These are phyloP conservation scores for Paecilomyces sp. DNA, from an alignment of 2,329 filamentous ascomycete species.

Conservation along the genomic window DNA sequence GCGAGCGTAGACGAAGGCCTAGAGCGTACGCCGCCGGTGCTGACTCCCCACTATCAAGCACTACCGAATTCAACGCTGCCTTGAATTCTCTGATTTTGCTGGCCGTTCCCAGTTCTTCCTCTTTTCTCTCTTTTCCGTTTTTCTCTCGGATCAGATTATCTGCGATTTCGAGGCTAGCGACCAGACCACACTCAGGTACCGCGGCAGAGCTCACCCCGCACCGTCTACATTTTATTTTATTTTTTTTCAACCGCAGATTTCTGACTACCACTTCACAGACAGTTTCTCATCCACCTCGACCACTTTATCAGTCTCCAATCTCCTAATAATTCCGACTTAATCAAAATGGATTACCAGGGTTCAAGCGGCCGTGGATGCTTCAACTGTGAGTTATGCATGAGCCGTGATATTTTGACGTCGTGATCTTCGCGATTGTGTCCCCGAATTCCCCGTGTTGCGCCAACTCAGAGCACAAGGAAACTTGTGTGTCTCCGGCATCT, in stretches of 20 bases:
- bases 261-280: neutral
- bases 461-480: neutral
- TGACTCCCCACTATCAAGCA: neutral
- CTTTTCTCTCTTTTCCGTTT: constrained; percentile 1
- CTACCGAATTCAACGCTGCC: neutral
- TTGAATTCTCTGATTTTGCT: neutral
- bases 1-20: neutral
- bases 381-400: constrained; percentile 45
- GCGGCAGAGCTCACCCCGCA: constrained; percentile 3
- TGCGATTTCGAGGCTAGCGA: neutral
- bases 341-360: constrained; percentile 43
- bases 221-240: neutral
- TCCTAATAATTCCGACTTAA: neutral
- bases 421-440: neutral
- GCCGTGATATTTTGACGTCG: constrained; percentile 1
- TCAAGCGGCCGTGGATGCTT: constrained; percentile 48
- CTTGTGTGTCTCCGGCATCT: neutral
- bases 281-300: constrained; percentile 2
- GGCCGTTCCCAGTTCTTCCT: neutral
- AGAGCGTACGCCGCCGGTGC: neutral
- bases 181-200: neutral
- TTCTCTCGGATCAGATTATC: neutral
- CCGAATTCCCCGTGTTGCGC: neutral
- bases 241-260: neutral
- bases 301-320: constrained; percentile 4